Evolutionary conservation across 2,329 filamentous ascomycete species (phyloP).

Genomic region (Scedosporium apiospermum): DNA sequence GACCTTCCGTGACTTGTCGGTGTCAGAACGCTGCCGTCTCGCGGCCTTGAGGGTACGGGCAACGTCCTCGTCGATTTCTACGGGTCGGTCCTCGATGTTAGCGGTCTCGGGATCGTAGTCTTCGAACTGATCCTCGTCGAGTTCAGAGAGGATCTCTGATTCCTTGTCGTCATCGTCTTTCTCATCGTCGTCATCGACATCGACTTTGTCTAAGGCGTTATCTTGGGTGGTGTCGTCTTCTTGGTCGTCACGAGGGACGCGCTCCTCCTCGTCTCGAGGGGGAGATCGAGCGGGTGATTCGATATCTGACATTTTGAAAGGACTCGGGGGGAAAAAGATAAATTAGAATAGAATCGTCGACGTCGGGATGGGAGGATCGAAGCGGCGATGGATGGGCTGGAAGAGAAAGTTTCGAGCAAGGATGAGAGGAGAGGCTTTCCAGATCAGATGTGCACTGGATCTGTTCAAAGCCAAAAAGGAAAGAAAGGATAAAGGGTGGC

Average conservation of each 20-base stretch:
- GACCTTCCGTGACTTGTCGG: conserved; percentile 58
- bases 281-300: conserved; percentile 31
- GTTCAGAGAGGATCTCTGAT: conserved; percentile 54
- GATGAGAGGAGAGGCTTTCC: neutral
- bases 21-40: conserved; percentile 49
- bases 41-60: conserved; percentile 53
- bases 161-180: conserved; percentile 38
- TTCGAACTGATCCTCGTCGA: conserved; percentile 60
- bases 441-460: no score
- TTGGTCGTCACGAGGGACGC: conserved; percentile 15
- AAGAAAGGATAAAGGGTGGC: no score
- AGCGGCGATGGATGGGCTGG: neutral
- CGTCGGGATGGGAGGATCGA: neutral
- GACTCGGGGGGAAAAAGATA: neutral
- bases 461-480: no score
- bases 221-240: conserved; percentile 33
- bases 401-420: neutral
- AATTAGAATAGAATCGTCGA: neutral
- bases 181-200: no score
- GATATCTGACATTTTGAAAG: conserved; percentile 33
- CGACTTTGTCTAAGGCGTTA: conserved; percentile 20
- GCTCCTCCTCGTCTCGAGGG: conserved; percentile 10
- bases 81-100: conserved; percentile 52
- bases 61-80: conserved; percentile 59
- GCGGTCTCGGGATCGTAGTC: conserved; percentile 58